A percentile compares a stretch with the other conserved stretches of the same genome.
Evolutionary conservation across 202 grass and related monocot genomes (phyloP).

Genomic region (Hordeum pubiflorum): DNA sequence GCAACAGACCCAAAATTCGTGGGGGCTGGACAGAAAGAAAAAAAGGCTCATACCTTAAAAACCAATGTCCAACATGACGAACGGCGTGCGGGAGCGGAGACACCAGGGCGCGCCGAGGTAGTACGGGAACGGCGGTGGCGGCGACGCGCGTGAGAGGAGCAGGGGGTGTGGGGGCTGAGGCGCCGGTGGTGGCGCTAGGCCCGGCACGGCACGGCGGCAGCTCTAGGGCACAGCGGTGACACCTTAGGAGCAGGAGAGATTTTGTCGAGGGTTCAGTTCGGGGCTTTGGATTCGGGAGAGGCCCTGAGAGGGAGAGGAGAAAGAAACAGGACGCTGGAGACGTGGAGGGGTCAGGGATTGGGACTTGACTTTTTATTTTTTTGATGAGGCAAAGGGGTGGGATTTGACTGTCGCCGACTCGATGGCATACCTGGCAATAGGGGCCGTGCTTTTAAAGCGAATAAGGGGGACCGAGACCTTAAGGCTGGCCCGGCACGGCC

Average conservation of each 20-base stretch:
- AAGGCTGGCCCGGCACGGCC: too few relatives aligned
- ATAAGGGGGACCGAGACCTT: too few relatives aligned
- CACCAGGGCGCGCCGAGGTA: background rate
- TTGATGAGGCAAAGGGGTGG: too few relatives aligned
- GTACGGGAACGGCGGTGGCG: background rate
- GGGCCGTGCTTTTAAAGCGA: too few relatives aligned
- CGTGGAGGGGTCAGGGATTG: too few relatives aligned
- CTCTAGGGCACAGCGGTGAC: background rate
- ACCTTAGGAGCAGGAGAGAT: background rate
- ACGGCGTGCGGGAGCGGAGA: background rate
- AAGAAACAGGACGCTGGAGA: too few relatives aligned
- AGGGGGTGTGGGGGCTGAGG: background rate
- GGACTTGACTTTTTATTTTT: too few relatives aligned
- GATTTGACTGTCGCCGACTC: too few relatives aligned
- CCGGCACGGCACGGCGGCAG: background rate
- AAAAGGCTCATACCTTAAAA: background rate
- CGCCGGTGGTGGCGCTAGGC: background rate
- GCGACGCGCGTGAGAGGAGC: background rate
- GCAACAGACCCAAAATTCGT: background rate
- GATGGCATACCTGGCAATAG: too few relatives aligned
- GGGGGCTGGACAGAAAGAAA: too few relatives aligned
- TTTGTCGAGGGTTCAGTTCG: background rate
- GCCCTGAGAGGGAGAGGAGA: too few relatives aligned
- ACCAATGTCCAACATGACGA: background rate
- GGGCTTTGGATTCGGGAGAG: background rate